Percentiles rank a stretch among this genome's conserved stretches.
Evolutionary conservation across 2,329 filamentous ascomycete genomes (phyloP).

Genomic region (Cytospora paraplurivora): DNA sequence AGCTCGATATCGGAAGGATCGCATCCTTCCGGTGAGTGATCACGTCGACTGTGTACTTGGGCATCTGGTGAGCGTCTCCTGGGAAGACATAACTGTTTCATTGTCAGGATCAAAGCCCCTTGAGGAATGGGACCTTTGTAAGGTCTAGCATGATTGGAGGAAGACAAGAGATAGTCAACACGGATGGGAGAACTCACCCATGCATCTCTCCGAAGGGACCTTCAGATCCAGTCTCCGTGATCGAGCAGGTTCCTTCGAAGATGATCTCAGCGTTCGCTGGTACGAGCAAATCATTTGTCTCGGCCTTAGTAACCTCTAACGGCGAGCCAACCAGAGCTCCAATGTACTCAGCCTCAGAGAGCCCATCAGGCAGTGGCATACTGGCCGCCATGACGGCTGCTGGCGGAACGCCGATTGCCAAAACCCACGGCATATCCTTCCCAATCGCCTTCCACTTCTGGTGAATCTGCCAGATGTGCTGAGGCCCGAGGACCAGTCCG

Average conservation of each 20-base stretch:
- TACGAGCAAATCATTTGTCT: conserved; percentile 51
- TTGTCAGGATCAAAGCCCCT: background rate
- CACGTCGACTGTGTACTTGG: conserved; percentile 46
- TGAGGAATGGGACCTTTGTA: too few species aligned
- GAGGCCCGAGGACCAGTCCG: conserved; percentile 46
- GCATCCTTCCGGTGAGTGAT: conserved; percentile 52
- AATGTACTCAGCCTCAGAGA: conserved; percentile 52
- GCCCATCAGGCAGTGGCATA: conserved; percentile 52
- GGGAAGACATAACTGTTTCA: conserved; percentile 41
- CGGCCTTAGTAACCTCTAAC: conserved; percentile 53
- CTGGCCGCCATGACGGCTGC: conserved; percentile 50
- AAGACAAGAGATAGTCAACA: background rate
- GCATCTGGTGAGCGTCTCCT: conserved; percentile 42
- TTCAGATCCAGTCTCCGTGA: conserved; percentile 45
- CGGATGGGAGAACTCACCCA: conserved; percentile 31
- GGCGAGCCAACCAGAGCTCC: conserved; percentile 48
- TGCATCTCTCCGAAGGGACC: conserved; percentile 54
- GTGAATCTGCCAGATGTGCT: conserved; percentile 50
- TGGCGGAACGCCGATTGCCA: conserved; percentile 52
- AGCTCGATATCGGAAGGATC: conserved; percentile 52
- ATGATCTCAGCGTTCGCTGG: conserved; percentile 55
- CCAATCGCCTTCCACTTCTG: conserved; percentile 49
- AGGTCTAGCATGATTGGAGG: too few species aligned
- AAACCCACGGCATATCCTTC: conserved; percentile 49
- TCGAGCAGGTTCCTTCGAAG: conserved; percentile 50